Evolutionary conservation across 2,329 filamentous ascomycete species (phyloP).

Genomic region (Ophiostoma tasmaniense): DNA sequence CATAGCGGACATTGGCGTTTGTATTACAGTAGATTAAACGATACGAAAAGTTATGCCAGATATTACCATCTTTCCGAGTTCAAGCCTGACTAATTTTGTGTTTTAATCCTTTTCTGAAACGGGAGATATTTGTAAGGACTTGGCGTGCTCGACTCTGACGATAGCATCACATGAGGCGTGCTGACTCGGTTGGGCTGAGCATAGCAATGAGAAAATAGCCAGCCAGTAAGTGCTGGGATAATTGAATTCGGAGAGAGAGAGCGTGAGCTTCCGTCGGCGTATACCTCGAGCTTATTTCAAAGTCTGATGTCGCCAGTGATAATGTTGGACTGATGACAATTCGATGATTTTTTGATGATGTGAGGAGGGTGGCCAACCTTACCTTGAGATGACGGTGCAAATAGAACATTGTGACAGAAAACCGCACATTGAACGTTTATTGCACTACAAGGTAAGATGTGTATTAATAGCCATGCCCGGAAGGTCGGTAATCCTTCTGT

Average conservation of each 20-base stretch:
- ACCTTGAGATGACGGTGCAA: not conserved
- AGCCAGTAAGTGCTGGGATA: not conserved
- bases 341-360: not conserved
- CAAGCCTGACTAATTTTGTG: no score
- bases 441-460: not conserved
- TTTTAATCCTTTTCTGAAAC: no score
- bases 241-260: not conserved
- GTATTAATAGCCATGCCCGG: not conserved
- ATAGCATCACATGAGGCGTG: not conserved
- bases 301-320: not conserved
- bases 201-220: not conserved
- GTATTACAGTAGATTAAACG: not conserved
- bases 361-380: not conserved
- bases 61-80: not conserved
- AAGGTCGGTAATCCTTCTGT: not conserved
- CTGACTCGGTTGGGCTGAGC: not conserved
- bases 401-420: not conserved
- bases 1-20: conserved; percentile 6
- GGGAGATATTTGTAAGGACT: no score
- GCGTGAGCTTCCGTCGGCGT: not conserved
- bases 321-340: not conserved
- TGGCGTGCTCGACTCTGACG: no score
- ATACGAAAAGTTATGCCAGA: not conserved
- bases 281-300: not conserved
- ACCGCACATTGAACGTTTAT: no score